Evolutionary conservation across 2,329 filamentous ascomycete genomes (phyloP).

Genomic region (Raffaelea deltoideospora): DNA sequence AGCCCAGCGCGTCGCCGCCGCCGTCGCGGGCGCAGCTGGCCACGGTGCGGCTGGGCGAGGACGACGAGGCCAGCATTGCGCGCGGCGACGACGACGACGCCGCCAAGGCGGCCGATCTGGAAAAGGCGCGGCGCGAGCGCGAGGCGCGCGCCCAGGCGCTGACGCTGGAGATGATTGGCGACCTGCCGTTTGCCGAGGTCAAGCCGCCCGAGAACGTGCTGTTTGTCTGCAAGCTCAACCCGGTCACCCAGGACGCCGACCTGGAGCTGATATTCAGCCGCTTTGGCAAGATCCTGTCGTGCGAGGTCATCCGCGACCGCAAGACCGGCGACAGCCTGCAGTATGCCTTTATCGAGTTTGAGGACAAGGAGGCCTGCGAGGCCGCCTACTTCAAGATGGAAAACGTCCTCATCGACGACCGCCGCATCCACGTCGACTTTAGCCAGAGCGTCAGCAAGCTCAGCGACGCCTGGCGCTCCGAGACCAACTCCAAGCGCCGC

Average conservation of each 20-base stretch:
- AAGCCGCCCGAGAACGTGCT: slow-evolving; percentile 94
- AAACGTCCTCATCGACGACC: slow-evolving; percentile 88
- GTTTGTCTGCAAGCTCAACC: slow-evolving; percentile 97
- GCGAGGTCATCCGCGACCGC: slow-evolving; percentile 88
- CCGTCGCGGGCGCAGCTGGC: slow-evolving; percentile 76
- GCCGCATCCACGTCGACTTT: slow-evolving; percentile 96
- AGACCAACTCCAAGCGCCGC: slow-evolving; percentile 70
- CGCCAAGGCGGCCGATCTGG: slow-evolving; percentile 48
- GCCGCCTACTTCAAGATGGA: slow-evolving; percentile 99
- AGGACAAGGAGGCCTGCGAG: slow-evolving; percentile 84
- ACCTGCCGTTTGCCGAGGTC: slow-evolving; percentile 92
- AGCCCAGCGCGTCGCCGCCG: slow-evolving; percentile 64
- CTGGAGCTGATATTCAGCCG: slow-evolving; percentile 92
- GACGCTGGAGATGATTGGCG: slow-evolving; percentile 94
- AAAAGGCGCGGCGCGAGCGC: slow-evolving; percentile 67
- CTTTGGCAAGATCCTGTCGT: slow-evolving; percentile 88
- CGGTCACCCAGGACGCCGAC: slow-evolving; percentile 88
- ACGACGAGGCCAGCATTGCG: slow-evolving; percentile 60
- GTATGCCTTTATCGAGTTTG: slow-evolving; percentile 96
- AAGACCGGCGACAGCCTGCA: slow-evolving; percentile 90
- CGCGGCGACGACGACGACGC: slow-evolving; percentile 55
- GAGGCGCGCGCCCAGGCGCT: slow-evolving; percentile 89
- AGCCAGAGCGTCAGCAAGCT: slow-evolving; percentile 85
- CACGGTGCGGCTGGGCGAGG: slow-evolving; percentile 76
- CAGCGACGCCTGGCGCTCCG: slow-evolving; percentile 76